These are phyloP conservation scores for Cardamine chenopodiifolia DNA, from an alignment of 345 rosid genomes.

Conservation along the genomic window DNA sequence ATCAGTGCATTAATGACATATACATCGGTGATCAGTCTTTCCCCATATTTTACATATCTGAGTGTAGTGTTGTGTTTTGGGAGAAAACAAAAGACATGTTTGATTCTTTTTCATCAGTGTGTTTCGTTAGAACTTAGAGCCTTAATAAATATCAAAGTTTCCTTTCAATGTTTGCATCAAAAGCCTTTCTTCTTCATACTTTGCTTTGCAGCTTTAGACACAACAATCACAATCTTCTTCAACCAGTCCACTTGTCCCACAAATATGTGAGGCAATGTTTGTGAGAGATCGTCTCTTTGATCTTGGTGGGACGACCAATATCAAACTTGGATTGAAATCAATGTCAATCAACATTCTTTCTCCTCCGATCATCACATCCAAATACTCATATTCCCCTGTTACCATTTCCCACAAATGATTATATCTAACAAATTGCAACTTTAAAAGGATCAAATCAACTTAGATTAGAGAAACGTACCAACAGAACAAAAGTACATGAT, in stretches of 20 bases:
- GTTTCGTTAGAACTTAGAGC: constrained; percentile 11
- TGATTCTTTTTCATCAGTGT: constrained; percentile 9
- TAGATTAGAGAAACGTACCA: constrained; percentile 47
- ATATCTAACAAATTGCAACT: background rate
- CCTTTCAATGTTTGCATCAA: constrained; percentile 81
- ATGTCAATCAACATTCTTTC: constrained; percentile 66
- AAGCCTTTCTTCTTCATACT: constrained; percentile 78
- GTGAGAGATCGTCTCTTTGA: constrained; percentile 55
- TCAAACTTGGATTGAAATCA: constrained; percentile 74
- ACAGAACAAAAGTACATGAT: constrained; percentile 47
- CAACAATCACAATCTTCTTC: constrained; percentile 51
- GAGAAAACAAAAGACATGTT: constrained; percentile 15
- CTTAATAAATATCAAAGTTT: constrained; percentile 19
- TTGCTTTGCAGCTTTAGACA: constrained; percentile 74
- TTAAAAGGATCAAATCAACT: background rate
- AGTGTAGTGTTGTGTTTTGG: constrained; percentile 29
- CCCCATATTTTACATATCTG: constrained; percentile 24
- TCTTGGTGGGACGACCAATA: constrained; percentile 67
- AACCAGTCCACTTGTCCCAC: constrained; percentile 73
- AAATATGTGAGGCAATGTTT: constrained; percentile 63
- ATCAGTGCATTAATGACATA: no score
- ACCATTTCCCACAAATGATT: background rate
- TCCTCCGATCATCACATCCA: constrained; percentile 60
- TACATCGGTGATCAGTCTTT: background rate
- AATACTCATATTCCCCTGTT: constrained; percentile 69